Evolutionary conservation across 148 eudicot genomes (phyloP).

Genomic region (Diospyros lotus): DNA sequence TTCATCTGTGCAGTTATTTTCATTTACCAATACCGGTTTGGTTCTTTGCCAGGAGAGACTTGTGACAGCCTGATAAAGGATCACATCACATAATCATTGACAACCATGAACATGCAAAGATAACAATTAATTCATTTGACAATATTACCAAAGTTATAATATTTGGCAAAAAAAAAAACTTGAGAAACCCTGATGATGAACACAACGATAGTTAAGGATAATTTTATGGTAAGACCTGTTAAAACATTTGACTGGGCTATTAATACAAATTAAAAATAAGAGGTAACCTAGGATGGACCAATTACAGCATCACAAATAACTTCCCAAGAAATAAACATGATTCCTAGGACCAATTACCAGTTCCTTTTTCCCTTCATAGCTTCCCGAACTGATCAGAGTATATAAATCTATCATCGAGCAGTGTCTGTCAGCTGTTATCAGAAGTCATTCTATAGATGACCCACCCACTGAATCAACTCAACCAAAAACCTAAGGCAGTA

Average conservation of each 20-base stretch:
- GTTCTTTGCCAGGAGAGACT: slow-evolving; percentile 96
- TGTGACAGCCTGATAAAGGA: slow-evolving; percentile 70
- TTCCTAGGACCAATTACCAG: not conserved
- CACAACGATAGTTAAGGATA: not conserved
- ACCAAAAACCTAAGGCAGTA: not conserved
- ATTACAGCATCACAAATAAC: not conserved
- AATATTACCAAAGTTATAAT: too few relatives aligned
- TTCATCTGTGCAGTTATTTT: slow-evolving; percentile 66
- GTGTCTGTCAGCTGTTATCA: not conserved
- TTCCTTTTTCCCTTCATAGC: not conserved
- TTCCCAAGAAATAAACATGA: not conserved
- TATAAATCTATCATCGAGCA: not conserved
- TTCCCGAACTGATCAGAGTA: too few relatives aligned
- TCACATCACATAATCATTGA: not conserved
- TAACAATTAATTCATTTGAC: too few relatives aligned
- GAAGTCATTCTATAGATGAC: not conserved
- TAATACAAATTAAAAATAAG: too few relatives aligned
- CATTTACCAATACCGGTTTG: slow-evolving; percentile 66
- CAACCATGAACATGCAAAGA: not conserved
- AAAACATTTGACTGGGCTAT: too few relatives aligned
- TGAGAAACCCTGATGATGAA: not conserved
- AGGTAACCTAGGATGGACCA: too few relatives aligned
- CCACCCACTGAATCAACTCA: not conserved
- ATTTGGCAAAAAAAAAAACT: not conserved
- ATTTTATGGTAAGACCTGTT: too few relatives aligned